Percentiles rank a stretch among this genome's conserved stretches.
These are phyloP conservation scores for Globisporangium cederbergense DNA, from an alignment of 352 stramenopile genomes.

Conservation along the genomic window DNA sequence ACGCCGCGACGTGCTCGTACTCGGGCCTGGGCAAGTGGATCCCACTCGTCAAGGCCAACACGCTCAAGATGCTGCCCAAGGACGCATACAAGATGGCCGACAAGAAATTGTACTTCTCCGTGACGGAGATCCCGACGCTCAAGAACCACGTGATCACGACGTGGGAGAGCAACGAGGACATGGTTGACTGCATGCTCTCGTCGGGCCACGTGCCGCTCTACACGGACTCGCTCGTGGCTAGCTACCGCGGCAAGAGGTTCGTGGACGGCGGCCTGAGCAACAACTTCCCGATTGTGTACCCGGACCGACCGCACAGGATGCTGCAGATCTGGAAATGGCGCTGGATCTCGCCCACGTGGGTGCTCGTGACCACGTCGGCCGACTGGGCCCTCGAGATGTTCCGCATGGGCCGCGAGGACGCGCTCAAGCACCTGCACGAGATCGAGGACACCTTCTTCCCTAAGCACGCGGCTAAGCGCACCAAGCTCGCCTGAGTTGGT, in stretches of 20 bases:
- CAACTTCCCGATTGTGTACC: conserved; percentile 60
- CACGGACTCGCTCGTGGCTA: conserved; percentile 56
- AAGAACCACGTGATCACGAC: conserved; percentile 71
- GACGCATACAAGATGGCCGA: conserved; percentile 61
- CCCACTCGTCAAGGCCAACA: conserved; percentile 64
- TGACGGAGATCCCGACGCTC: conserved; percentile 65
- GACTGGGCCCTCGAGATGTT: conserved; percentile 76
- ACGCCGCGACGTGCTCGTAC: conserved; percentile 52
- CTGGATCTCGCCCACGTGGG: conserved; percentile 70
- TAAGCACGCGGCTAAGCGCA: conserved; percentile 5
- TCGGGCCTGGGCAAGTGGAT: conserved; percentile 76
- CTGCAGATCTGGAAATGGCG: conserved; percentile 86
- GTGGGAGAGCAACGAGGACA: conserved; percentile 77
- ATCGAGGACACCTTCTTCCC: conserved; percentile 35
- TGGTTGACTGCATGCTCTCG: conserved; percentile 79
- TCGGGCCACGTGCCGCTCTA: conserved; percentile 73
- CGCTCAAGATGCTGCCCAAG: conserved; percentile 51
- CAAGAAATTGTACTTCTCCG: conserved; percentile 75
- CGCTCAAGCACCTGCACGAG: conserved; percentile 62
- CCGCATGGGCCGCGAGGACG: conserved; percentile 73
- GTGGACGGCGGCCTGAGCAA: conserved; percentile 74
- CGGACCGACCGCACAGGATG: conserved; percentile 57
- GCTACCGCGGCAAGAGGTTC: conserved; percentile 68
- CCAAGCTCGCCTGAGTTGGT: not conserved
- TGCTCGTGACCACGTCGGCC: conserved; percentile 71